These are phyloP conservation scores for Apostasia shenzhenica DNA, from an alignment of 106 monocot species.

Conservation along the genomic window DNA sequence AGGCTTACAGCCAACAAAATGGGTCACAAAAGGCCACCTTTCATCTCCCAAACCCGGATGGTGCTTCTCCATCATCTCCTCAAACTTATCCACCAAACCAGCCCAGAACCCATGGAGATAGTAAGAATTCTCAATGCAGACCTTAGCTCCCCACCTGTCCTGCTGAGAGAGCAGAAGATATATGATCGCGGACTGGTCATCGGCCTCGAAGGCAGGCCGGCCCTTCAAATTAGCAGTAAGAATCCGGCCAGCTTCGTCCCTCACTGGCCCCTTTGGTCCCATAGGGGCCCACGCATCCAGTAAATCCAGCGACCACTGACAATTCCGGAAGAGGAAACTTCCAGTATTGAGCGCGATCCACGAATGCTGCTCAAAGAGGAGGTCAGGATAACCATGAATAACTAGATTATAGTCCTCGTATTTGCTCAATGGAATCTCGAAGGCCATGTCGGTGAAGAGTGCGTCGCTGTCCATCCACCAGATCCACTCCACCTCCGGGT, in stretches of 20 bases:
- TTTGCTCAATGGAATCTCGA: slow-evolving; percentile 44
- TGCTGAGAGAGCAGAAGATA: slow-evolving; percentile 57
- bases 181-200: slow-evolving; percentile 81
- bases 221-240: slow-evolving; percentile 55
- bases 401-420: slow-evolving; percentile 50
- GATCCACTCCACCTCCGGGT: slow-evolving; percentile 83
- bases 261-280: slow-evolving; percentile 56
- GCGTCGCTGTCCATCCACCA: slow-evolving; percentile 95
- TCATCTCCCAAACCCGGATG: slow-evolving; percentile 76
- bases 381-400: slow-evolving; percentile 73
- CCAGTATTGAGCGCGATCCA: slow-evolving; percentile 76
- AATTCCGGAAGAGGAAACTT: slow-evolving; percentile 63
- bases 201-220: slow-evolving; percentile 75
- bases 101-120: slow-evolving; percentile 75
- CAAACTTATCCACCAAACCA: slow-evolving; percentile 65
- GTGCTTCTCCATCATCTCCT: slow-evolving; percentile 78
- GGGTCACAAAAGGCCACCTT: slow-evolving; percentile 78
- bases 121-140: slow-evolving; percentile 61
- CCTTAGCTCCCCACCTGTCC: slow-evolving; percentile 47
- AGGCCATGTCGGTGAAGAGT: slow-evolving; percentile 76
- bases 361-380: slow-evolving; percentile 61
- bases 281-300: slow-evolving; percentile 80
- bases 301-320: slow-evolving; percentile 74
- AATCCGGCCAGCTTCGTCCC: slow-evolving; percentile 58
- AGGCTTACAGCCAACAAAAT: slow-evolving; percentile 79